A percentile compares a stretch with the other conserved stretches of the same genome.
Evolutionary conservation across 371 early-diverging fungal species (phyloP).

Genomic region (Coemansia sp.): DNA sequence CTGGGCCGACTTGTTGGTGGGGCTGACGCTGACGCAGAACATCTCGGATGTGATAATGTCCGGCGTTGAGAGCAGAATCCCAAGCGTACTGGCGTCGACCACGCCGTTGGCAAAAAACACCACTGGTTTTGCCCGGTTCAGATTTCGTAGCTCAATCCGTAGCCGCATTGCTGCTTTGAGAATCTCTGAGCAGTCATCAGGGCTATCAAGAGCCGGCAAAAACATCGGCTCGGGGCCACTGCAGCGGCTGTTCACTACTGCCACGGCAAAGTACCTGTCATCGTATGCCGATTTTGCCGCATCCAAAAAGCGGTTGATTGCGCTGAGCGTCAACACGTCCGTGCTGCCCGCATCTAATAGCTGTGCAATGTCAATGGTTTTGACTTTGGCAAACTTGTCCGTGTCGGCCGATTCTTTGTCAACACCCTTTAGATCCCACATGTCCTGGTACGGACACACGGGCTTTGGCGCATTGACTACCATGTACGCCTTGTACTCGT

Average conservation of each 20-base stretch:
- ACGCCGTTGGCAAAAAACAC: constrained; percentile 34
- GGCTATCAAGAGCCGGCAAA: constrained; percentile 26
- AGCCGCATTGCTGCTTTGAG: constrained; percentile 22
- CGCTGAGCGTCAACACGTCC: constrained; percentile 12
- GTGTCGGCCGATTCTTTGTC: constrained; percentile 8
- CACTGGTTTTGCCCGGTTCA: constrained; percentile 33
- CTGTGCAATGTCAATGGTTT: constrained; percentile 20
- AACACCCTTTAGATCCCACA: constrained; percentile 28
- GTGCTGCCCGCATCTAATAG: not conserved
- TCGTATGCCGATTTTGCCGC: constrained; percentile 9
- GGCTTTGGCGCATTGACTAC: constrained; percentile 26
- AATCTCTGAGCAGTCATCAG: not conserved
- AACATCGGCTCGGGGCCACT: constrained; percentile 10
- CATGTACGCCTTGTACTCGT: constrained; percentile 18
- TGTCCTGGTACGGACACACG: constrained; percentile 45
- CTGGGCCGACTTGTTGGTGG: constrained; percentile 1
- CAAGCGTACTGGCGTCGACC: constrained; percentile 32
- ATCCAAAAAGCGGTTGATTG: constrained; percentile 7
- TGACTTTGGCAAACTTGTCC: constrained; percentile 16
- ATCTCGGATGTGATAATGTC: constrained; percentile 32
- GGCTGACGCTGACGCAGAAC: constrained; percentile 9
- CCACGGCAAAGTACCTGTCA: constrained; percentile 24
- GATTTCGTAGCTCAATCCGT: constrained; percentile 28
- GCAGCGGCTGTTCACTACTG: constrained; percentile 20
- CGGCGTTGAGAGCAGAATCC: constrained; percentile 17